phyloP scores from a whole-genome alignment of 257 asterid species.

The Ophiorrhiza pumila region DNA sequence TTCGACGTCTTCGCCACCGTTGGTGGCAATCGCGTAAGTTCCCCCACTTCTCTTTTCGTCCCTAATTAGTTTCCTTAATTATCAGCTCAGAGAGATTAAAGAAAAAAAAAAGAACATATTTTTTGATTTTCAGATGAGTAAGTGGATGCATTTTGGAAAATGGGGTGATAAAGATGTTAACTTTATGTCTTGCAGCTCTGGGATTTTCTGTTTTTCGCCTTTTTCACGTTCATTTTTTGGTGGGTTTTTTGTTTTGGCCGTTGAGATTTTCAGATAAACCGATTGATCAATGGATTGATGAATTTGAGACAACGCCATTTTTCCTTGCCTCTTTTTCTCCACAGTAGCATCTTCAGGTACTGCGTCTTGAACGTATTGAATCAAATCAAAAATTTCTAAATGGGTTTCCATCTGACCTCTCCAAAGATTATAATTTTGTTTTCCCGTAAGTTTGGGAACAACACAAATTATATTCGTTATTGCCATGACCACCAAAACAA shows the following conservation, averaged over 20 bases:
- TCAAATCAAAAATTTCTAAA: no score
- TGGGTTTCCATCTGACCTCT: no score
- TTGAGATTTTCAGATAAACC: no score
- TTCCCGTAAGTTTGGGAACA: no score
- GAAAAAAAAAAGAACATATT: neutral
- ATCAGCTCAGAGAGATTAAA: neutral
- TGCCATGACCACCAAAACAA: no score
- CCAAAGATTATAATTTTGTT: no score
- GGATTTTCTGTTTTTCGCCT: neutral
- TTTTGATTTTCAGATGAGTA: neutral
- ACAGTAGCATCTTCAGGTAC: no score
- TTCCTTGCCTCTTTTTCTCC: no score
- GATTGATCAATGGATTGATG: no score
- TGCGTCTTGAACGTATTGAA: no score
- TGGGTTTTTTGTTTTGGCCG: neutral
- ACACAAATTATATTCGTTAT: no score
- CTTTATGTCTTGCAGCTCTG: neutral
- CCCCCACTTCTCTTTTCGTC: neutral
- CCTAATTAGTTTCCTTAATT: neutral
- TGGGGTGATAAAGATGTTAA: neutral
- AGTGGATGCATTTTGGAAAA: neutral
- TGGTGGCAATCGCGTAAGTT: constrained; percentile 82
- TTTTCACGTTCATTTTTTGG: neutral
- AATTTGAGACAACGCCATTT: no score
- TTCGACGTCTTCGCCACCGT: constrained; percentile 92